phyloP scores from a whole-genome alignment of 2,329 filamentous ascomycete species.

The Claviceps africana region DNA sequence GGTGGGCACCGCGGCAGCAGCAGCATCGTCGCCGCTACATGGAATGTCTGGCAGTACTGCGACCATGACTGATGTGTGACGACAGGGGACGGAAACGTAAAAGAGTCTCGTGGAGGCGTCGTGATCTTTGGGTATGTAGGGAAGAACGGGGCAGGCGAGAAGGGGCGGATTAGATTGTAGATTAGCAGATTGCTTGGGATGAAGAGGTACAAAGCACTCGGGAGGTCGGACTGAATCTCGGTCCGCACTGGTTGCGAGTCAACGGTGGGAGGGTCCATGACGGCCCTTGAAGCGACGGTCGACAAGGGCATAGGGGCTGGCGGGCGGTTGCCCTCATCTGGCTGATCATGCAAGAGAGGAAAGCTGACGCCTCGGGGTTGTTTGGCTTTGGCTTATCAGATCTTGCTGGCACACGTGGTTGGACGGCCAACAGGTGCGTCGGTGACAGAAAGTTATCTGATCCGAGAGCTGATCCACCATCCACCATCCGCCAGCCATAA shows the following conservation, averaged over 20 bases:
- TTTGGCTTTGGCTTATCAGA: conserved; percentile 3
- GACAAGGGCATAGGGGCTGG: too few relatives aligned
- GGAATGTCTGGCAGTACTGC: conserved; percentile 13
- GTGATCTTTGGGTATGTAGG: too few relatives aligned
- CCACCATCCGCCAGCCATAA: too few relatives aligned
- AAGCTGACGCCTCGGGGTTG: neutral
- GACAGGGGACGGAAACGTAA: neutral
- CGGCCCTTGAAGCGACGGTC: too few relatives aligned
- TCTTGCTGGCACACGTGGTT: conserved; percentile 3
- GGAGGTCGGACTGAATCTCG: too few relatives aligned
- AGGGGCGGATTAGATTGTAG: too few relatives aligned
- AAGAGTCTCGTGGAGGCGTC: neutral
- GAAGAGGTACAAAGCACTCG: too few relatives aligned
- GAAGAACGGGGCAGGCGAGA: too few relatives aligned
- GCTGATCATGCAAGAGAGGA: neutral
- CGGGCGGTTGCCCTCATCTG: neutral
- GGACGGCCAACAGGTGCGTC: neutral
- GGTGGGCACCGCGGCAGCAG: conserved; percentile 13
- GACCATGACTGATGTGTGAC: conserved; percentile 12
- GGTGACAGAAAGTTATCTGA: neutral
- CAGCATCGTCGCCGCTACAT: neutral
- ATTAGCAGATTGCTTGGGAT: too few relatives aligned
- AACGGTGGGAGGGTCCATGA: too few relatives aligned
- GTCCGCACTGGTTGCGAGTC: too few relatives aligned
- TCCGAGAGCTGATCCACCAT: neutral